Conservation (phyloP, 306 rosid genomes). For the Prunus mongolica region DNA sequence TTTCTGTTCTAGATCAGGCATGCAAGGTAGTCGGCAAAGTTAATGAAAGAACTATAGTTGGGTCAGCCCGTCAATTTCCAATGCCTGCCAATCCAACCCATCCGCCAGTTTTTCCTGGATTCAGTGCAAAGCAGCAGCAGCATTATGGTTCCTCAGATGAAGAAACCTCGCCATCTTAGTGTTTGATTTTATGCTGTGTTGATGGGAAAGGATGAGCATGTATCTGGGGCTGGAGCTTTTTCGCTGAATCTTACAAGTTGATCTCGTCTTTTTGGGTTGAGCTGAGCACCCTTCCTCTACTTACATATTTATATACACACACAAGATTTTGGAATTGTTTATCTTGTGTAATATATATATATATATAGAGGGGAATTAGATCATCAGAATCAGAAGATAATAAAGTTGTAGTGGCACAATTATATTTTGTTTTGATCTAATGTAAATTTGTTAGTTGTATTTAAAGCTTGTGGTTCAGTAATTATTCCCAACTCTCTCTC, state of each 20-base stretch:
- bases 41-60: constrained; percentile 70
- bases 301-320: neutral
- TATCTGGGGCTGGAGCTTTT: neutral
- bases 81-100: constrained; percentile 30
- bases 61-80: constrained; percentile 47
- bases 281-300: constrained; percentile 2
- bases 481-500: neutral
- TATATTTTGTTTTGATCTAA: neutral
- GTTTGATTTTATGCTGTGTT: constrained; percentile 6
- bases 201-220: neutral
- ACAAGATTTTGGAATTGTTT: constrained; percentile 17
- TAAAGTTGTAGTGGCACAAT: neutral
- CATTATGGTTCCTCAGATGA: constrained; percentile 50
- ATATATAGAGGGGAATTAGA: constrained; percentile 1
- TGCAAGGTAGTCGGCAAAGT: constrained; percentile 84
- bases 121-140: constrained; percentile 28
- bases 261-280: neutral
- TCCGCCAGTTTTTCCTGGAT: constrained; percentile 42
- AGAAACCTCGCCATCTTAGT: constrained; percentile 29
- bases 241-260: neutral
- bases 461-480: neutral
- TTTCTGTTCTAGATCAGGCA: constrained; percentile 61
- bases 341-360: constrained; percentile 16
- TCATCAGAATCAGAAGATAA: constrained; percentile 5
- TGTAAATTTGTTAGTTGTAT: constrained; percentile 13